Conservation (phyloP, 805 yeast genomes). For the Komagataella populi region DNA sequence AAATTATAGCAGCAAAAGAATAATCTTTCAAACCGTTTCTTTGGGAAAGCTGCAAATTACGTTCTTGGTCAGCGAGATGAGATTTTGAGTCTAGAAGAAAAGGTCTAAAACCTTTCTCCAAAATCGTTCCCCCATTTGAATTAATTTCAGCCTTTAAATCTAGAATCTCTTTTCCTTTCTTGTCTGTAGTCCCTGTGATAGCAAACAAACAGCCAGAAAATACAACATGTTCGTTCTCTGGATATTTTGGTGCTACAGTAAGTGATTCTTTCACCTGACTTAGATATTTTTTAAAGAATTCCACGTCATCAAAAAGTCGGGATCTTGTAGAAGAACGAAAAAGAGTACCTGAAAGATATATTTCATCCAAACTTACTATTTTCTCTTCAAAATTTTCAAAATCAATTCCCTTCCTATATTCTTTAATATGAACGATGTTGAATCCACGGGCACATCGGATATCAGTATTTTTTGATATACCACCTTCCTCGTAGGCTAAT, state of each 20-base stretch:
- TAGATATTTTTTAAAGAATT: slow-evolving; percentile 5
- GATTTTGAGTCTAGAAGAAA: slow-evolving; percentile 7
- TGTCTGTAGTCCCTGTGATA: slow-evolving; percentile 1
- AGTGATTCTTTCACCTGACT: background rate
- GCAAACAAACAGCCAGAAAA: slow-evolving; percentile 1
- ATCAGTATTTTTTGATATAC: slow-evolving; percentile 7
- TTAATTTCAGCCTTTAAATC: background rate
- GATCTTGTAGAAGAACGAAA: background rate
- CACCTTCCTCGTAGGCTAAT: slow-evolving; percentile 15
- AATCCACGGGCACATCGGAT: slow-evolving; percentile 51
- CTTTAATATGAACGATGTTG: slow-evolving; percentile 29
- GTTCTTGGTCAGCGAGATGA: slow-evolving; percentile 5
- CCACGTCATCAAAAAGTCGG: slow-evolving; percentile 7
- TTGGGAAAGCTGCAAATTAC: background rate
- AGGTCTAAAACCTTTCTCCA: slow-evolving; percentile 22
- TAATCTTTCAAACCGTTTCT: slow-evolving; percentile 8
- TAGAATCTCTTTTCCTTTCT: background rate
- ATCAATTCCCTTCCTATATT: slow-evolving; percentile 9
- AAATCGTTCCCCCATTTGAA: slow-evolving; percentile 16
- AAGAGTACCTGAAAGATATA: background rate
- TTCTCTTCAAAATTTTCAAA: slow-evolving; percentile 8
- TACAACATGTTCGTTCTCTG: background rate
- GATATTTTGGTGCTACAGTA: background rate
- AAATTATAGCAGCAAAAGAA: slow-evolving; percentile 53
- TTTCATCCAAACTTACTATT: background rate